These are phyloP conservation scores for Aspergillus neotritici DNA, from an alignment of 2,329 filamentous ascomycete species.

Conservation along the genomic window DNA sequence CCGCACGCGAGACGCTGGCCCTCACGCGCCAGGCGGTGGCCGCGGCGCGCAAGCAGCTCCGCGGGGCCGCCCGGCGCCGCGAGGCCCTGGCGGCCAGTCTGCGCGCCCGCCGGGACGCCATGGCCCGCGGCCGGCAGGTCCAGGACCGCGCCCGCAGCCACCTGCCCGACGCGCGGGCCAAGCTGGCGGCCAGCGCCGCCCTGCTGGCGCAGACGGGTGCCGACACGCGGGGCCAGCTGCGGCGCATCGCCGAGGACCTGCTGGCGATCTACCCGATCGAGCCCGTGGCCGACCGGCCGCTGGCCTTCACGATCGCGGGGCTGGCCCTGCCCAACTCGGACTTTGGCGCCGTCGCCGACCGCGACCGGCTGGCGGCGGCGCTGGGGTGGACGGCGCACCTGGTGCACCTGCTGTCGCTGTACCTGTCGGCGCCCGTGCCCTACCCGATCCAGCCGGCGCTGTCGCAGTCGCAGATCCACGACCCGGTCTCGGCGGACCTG, in stretches of 20 bases:
- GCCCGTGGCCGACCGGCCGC: constrained; percentile 56
- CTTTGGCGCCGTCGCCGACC: constrained; percentile 58
- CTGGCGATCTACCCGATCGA: constrained; percentile 73
- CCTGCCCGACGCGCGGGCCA: constrained; percentile 56
- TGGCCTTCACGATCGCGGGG: constrained; percentile 78
- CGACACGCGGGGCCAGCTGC: constrained; percentile 74
- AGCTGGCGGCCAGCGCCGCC: constrained; percentile 52
- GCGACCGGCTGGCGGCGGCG: constrained; percentile 70
- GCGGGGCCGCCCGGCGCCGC: constrained; percentile 55
- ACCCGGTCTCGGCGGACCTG: constrained; percentile 57
- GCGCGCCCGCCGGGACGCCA: constrained; percentile 59
- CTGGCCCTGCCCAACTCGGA: constrained; percentile 73
- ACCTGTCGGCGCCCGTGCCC: constrained; percentile 70
- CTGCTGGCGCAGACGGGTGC: constrained; percentile 53
- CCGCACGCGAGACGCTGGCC: constrained; percentile 36
- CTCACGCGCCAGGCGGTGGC: constrained; percentile 49
- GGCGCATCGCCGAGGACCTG: constrained; percentile 81
- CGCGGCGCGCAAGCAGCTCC: constrained; percentile 61
- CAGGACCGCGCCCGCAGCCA: constrained; percentile 57
- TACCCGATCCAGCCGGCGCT: constrained; percentile 71
- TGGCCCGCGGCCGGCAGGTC: constrained; percentile 55
- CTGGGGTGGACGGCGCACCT: constrained; percentile 75
- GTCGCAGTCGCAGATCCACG: constrained; percentile 69
- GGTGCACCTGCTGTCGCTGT: constrained; percentile 70
- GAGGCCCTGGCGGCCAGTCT: constrained; percentile 66